Evolutionary conservation across 495 filamentous ascomycete genomes (phyloP).

Genomic region (Aspergillus saccharolyticus): DNA sequence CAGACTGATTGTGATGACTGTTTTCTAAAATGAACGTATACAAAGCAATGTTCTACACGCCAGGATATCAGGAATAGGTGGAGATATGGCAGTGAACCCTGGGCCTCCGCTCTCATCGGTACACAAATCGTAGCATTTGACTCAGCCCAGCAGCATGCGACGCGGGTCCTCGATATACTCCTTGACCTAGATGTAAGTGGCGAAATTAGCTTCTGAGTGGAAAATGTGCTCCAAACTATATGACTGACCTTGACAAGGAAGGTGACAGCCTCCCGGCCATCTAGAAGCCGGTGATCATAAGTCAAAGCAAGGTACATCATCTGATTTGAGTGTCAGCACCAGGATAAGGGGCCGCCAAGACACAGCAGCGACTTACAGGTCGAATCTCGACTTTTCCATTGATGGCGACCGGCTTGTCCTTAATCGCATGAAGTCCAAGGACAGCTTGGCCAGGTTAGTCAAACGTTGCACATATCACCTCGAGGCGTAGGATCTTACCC

Average conservation of each 20-base stretch:
- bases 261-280: conserved; percentile 92
- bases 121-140: not conserved
- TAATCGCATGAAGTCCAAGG: conserved; percentile 95
- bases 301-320: conserved; percentile 99
- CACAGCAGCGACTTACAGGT: conserved; percentile 51
- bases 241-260: conserved; percentile 80
- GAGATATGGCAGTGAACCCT: not conserved
- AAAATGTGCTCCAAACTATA: not conserved
- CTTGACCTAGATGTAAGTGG: conserved; percentile 53
- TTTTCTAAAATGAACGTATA: not conserved
- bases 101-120: not conserved
- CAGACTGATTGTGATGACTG: not conserved
- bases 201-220: conserved; percentile 11
- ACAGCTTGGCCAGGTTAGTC: conserved; percentile 55
- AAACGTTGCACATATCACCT: not conserved
- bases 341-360: not conserved
- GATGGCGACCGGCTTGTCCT: conserved; percentile 83
- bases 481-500: conserved; percentile 31
- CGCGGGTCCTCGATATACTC: conserved; percentile 97
- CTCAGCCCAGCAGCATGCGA: conserved; percentile 72
- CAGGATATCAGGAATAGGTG: conserved; percentile 2
- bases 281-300: conserved; percentile 92
- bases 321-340: conserved; percentile 33
- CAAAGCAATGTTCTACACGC: conserved; percentile 34
- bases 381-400: conserved; percentile 91